Percentiles rank a stretch among this genome's conserved stretches.
phyloP scores from a whole-genome alignment of 2,329 filamentous ascomycete genomes.

The Stenocarpella maydis region DNA sequence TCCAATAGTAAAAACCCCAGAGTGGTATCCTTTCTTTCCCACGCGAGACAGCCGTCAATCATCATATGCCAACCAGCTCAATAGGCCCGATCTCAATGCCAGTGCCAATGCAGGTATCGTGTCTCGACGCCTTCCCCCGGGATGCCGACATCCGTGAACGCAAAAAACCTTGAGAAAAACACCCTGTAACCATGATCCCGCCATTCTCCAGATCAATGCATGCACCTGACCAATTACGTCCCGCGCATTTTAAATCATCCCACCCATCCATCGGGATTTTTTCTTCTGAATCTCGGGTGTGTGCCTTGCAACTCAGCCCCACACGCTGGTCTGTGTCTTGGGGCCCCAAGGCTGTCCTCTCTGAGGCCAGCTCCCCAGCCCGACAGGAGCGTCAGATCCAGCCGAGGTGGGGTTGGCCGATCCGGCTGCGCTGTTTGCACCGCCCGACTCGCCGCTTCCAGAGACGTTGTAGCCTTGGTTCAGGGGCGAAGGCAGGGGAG shows the following conservation, averaged over 20 bases:
- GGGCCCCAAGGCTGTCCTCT: slow-evolving; percentile 79
- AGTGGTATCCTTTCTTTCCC: slow-evolving; percentile 32
- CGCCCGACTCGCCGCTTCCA: slow-evolving; percentile 56
- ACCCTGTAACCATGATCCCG: slow-evolving; percentile 33
- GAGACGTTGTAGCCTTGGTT: slow-evolving; percentile 73
- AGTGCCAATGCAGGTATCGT: slow-evolving; percentile 37
- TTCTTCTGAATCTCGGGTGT: background rate
- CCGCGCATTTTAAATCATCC: slow-evolving; percentile 15
- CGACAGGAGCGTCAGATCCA: slow-evolving; percentile 53
- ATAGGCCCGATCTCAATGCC: slow-evolving; percentile 35
- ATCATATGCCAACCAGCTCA: slow-evolving; percentile 30
- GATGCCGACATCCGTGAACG: slow-evolving; percentile 33
- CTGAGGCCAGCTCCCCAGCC: slow-evolving; percentile 49
- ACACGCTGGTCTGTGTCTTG: slow-evolving; percentile 80
- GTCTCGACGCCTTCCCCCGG: slow-evolving; percentile 35
- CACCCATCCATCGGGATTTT: background rate
- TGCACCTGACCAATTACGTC: slow-evolving; percentile 27
- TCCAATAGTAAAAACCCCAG: slow-evolving; percentile 27
- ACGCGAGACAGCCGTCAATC: slow-evolving; percentile 30
- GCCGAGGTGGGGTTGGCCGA: slow-evolving; percentile 64
- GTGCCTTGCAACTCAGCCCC: slow-evolving; percentile 68
- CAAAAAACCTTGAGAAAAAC: slow-evolving; percentile 34
- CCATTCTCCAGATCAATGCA: slow-evolving; percentile 34
- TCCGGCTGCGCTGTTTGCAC: slow-evolving; percentile 57
- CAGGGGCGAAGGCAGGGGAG: slow-evolving; percentile 88